Conservation (phyloP, 1,284 basidiomycete species). For the Malassezia equina region DNA sequence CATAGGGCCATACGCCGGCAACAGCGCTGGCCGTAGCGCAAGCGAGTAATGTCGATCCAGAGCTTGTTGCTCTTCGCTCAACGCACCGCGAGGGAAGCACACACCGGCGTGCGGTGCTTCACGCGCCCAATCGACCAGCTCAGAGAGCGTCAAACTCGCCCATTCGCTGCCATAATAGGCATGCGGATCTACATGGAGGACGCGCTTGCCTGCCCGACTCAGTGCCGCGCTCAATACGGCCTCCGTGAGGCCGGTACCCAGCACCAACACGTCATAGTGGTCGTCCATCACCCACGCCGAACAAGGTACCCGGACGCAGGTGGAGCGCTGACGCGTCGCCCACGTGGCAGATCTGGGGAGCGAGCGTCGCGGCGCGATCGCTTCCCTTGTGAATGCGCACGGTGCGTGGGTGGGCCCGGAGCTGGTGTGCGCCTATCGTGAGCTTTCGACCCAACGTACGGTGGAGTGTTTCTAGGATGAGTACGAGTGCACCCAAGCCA, state of each 20-base stretch:
- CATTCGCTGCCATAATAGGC: constrained; percentile 10
- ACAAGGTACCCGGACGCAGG: too few species aligned
- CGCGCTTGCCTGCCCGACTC: constrained; percentile 11
- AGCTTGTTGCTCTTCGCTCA: not conserved
- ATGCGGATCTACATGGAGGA: constrained; percentile 8
- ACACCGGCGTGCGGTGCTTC: not conserved
- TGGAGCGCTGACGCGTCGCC: not conserved
- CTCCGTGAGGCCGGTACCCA: constrained; percentile 17
- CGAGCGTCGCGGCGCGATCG: not conserved
- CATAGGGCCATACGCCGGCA: constrained; percentile 68
- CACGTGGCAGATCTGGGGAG: not conserved
- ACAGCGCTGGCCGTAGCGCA: constrained; percentile 69
- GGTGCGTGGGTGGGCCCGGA: not conserved
- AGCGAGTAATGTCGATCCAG: constrained; percentile 62
- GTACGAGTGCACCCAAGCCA: not conserved
- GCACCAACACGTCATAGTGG: constrained; percentile 14
- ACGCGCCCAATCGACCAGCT: constrained; percentile 7
- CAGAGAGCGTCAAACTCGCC: constrained; percentile 14
- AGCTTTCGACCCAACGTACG: not conserved
- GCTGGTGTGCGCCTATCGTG: not conserved
- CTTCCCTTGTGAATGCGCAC: not conserved
- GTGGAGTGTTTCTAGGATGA: not conserved
- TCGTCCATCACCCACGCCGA: not conserved
- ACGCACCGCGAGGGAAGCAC: not conserved
- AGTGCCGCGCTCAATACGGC: constrained; percentile 13